A percentile compares a stretch with the other conserved stretches of the same genome.
These are phyloP conservation scores for Neckera pumila DNA, from an alignment of 225 moss, liverwort and hornwort genomes.

Conservation along the genomic window DNA sequence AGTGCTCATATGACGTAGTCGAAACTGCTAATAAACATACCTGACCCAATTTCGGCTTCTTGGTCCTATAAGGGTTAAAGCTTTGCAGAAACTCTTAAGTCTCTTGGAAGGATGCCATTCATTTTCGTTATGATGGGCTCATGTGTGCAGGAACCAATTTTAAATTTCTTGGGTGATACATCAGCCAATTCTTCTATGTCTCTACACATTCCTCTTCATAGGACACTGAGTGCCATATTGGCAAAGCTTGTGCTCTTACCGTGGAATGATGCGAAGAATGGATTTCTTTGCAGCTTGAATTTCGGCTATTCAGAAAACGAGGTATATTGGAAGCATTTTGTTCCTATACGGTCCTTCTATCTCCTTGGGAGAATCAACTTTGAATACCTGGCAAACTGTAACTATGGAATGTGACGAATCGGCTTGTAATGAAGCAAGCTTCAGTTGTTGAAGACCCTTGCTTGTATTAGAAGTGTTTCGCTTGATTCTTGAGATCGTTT, in stretches of 20 bases:
- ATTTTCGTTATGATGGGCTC: not conserved
- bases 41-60: not conserved
- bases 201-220: slow-evolving; percentile 92
- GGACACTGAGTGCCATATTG: slow-evolving; percentile 75
- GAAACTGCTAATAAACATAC: not conserved
- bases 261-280: slow-evolving; percentile 50
- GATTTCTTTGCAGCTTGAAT: slow-evolving; percentile 60
- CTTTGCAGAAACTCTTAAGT: not conserved
- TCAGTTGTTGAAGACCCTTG: not conserved
- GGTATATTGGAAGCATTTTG: slow-evolving; percentile 22
- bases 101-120: not conserved
- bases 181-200: slow-evolving; percentile 35
- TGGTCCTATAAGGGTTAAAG: not conserved
- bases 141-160: slow-evolving; percentile 21
- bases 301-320: slow-evolving; percentile 53
- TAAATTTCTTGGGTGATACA: slow-evolving; percentile 2
- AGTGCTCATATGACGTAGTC: not conserved
- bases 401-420: not conserved
- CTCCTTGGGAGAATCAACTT: not conserved
- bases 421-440: not conserved
- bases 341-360: not conserved
- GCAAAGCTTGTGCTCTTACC: slow-evolving; percentile 86
- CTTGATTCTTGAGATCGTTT: not conserved
- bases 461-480: not conserved
- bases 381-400: not conserved